Percentiles rank a stretch among this genome's conserved stretches.
These are phyloP conservation scores for Tulasnella sp. DNA, from an alignment of 768 basidiomycete genomes.

Conservation along the genomic window DNA sequence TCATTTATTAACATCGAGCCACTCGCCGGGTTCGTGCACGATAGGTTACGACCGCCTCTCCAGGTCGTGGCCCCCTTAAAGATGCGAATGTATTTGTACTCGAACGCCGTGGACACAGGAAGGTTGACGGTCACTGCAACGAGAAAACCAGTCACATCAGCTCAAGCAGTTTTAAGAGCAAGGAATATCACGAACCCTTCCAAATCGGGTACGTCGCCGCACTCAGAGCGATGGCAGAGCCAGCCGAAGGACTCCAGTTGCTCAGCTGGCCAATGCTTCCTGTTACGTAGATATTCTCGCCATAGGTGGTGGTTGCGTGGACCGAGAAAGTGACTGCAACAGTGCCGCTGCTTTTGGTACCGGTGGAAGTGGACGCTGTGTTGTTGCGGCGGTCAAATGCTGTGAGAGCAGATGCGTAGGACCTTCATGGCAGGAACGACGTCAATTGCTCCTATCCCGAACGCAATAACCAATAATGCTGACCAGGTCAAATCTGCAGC, in stretches of 20 bases:
- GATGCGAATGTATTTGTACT: slow-evolving; percentile 18
- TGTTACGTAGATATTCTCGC: slow-evolving; percentile 60
- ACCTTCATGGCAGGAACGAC: too few species aligned
- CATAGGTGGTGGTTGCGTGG: slow-evolving; percentile 44
- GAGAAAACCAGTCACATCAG: too few species aligned
- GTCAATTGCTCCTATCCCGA: too few species aligned
- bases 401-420: slow-evolving; percentile 15
- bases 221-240: slow-evolving; percentile 41
- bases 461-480: too few species aligned
- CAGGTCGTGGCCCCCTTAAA: slow-evolving; percentile 34
- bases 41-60: slow-evolving; percentile 53
- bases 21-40: slow-evolving; percentile 17
- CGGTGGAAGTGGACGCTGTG: slow-evolving; percentile 32
- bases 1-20: slow-evolving; percentile 18
- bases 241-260: slow-evolving; percentile 51
- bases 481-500: slow-evolving; percentile 17
- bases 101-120: slow-evolving; percentile 16
- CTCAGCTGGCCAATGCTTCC: slow-evolving; percentile 48
- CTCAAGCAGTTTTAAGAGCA: too few species aligned
- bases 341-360: slow-evolving; percentile 69
- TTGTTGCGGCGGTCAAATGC: slow-evolving; percentile 47
- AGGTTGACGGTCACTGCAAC: slow-evolving; percentile 11
- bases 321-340: slow-evolving; percentile 54
- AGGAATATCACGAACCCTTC: slow-evolving; percentile 51
- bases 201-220: slow-evolving; percentile 53